Conservation (phyloP, 192 early-diverging fungal genomes). For the Linnemannia elongata region DNA sequence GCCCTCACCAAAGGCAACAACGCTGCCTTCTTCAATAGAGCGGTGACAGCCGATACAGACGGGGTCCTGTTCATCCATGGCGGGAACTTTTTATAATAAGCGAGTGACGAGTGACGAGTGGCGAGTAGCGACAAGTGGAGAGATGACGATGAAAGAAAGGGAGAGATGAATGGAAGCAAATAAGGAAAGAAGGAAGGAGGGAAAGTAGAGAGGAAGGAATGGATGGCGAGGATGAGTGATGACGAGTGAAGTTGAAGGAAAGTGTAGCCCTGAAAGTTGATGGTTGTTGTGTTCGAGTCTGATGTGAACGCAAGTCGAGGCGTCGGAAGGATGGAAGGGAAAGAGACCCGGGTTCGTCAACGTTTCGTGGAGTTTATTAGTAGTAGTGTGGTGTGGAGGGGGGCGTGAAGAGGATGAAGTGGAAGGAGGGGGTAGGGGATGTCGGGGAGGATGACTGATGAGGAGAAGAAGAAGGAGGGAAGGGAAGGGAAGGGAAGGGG, state of each 20-base stretch:
- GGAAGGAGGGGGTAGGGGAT: not conserved
- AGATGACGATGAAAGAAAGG: not conserved
- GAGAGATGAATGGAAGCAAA: not conserved
- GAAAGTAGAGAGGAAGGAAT: not conserved
- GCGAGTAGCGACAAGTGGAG: not conserved
- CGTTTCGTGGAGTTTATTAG: not conserved
- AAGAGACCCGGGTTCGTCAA: not conserved
- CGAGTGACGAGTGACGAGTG: not conserved
- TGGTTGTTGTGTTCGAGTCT: not conserved
- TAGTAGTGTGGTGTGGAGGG: not conserved
- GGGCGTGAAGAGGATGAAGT: not conserved
- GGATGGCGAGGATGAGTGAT: not conserved
- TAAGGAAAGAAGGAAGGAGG: not conserved
- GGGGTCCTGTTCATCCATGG: conserved; percentile 63
- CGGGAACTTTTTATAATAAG: not conserved
- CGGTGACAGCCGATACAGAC: conserved; percentile 78
- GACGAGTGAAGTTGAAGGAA: not conserved
- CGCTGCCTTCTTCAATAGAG: conserved; percentile 81
- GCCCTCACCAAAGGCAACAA: conserved; percentile 84
- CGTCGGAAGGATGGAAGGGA: not conserved
- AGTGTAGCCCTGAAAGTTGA: not conserved
- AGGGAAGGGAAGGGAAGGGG: not conserved
- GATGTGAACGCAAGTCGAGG: not conserved
- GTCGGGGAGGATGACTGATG: not conserved
- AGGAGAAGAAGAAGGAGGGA: not conserved